Evolutionary conservation across 345 rosid species (phyloP), one percentile per base, ranked within the genome.

Genomic region (Ceriops tagal): DNA sequence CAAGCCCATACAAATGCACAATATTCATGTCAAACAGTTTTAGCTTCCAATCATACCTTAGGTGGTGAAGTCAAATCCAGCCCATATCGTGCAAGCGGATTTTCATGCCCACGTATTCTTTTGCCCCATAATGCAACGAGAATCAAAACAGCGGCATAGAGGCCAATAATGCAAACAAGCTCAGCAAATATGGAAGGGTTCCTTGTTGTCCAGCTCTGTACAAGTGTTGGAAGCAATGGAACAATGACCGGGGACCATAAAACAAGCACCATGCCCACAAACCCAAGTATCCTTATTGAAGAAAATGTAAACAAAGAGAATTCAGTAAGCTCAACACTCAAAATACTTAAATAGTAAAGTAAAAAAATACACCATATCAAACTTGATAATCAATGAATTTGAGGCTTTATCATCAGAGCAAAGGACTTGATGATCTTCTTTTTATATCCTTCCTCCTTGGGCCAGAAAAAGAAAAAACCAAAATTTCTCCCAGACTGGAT

Each of bases 221-320:
- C 83, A 28, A 93, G 86, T 24, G 90, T 81, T 76, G 98, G 98
- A 78, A 93, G 84, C 78, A 91, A 77, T 4, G 98, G 97, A 76
- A 93, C 81, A 63, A 84, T 71, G 59, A 89, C 77, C 0, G 96
- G 98, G 18, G 97, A 91, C 98, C 98, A 93, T 24, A 93, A 69
- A 76, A 93, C 90, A 60, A 89, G 86, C 75, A 81, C 86, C 98
- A 93, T 85, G 62, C 90, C 77, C 4, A 69, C 75, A 82, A 93
- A 93, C 13, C 93, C 92, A 67, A 91, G 83, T 73, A 80, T 78
- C 92, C 98, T 93, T 67, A 10, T 18, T 60, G 30, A 71, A 69
- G 53, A 72, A 81, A 68, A 19, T 51, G 68, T 0, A 35, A 59
- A 6, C 59, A 71, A 57, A 39, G 65, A 52, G n/a, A 46, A 74